phyloP scores from a whole-genome alignment of 129 eudicot species.

The Gnaphalium uliginosum region DNA sequence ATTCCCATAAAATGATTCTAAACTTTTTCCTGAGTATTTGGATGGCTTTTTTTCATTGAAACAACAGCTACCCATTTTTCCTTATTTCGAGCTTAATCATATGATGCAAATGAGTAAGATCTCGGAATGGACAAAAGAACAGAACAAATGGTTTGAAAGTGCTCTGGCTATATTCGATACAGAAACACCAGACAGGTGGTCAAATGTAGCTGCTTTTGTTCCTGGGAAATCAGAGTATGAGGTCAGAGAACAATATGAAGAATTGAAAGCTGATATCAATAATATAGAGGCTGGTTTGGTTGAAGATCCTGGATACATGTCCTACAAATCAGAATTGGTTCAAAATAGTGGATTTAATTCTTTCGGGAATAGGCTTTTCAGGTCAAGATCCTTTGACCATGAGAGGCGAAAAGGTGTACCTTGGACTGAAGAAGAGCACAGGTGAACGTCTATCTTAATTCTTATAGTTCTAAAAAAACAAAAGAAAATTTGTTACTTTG shows the following conservation, averaged over 20 bases:
- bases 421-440: conserved; percentile 98
- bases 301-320: conserved; percentile 57
- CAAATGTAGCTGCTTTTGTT: conserved; percentile 64
- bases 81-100: conserved; percentile 36
- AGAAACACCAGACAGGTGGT: conserved; percentile 81
- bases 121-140: conserved; percentile 80
- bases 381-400: conserved; percentile 58
- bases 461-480: not conserved
- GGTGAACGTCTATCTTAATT: conserved; percentile 39
- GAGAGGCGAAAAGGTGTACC: conserved; percentile 93
- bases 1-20: conserved; percentile 23
- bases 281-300: conserved; percentile 82
- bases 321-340: conserved; percentile 53
- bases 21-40: conserved; percentile 12
- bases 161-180: conserved; percentile 76
- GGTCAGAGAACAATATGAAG: conserved; percentile 74
- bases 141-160: conserved; percentile 86
- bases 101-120: conserved; percentile 49
- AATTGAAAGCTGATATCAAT: conserved; percentile 68
- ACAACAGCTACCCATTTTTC: conserved; percentile 40
- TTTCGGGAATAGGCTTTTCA: conserved; percentile 48
- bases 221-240: conserved; percentile 87
- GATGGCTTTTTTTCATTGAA: not conserved
- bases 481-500: too few relatives aligned
- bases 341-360: conserved; percentile 45